Evolutionary conservation across 2,329 filamentous ascomycete species (phyloP), one percentile per base, ranked within the genome.

Genomic region (Diaporthe eres): DNA sequence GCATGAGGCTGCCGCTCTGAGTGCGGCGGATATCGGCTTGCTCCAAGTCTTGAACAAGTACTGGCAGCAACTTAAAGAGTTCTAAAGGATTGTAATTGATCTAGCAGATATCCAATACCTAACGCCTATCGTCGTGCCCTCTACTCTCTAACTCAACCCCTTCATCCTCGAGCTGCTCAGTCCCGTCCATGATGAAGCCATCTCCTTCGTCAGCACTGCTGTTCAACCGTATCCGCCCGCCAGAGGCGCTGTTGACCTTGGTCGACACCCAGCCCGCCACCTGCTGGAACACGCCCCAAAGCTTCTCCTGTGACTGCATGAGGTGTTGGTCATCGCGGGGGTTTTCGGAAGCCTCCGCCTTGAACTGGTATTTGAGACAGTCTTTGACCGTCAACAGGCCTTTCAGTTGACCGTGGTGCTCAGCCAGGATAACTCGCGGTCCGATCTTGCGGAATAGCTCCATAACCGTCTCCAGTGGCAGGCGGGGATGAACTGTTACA

Each of bases 371-470:
- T 83, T 97, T 98, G 74, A 99, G 87, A 79, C 97, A 98, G 83
- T 99, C 97, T 84, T 99, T 99, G 77, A 98, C 94, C 0, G 97
- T 99, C 0, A 99, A 94, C 0, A 99, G 88, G 0, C 97, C 97
- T 0, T 90, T 91, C 2, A 99, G 89, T 68, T 91, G 91, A 19
- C 97, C 97, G 75, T 94, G 94, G 82, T 98, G 94, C 83, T 99
- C 97, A 53, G 98, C 93, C 4, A 99, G 89, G 68, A 99, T 96
- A 8, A 98, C 95, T 1, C 97, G 91, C 0, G 96, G 97, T 0
- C 97, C 97, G 83, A 99, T 97, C 86, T 98, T 99, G 83, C 96
- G 96, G 88, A 99, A 99, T 15, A 99, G 89, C 82, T 99, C 97
- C 95, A 99, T 98, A 44, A 98, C 96, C 0, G 97, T 99, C 85